A percentile compares a stretch with the other conserved stretches of the same genome.
phyloP scores from a whole-genome alignment of 768 basidiomycete genomes.

The Gymnopilus junonius region DNA sequence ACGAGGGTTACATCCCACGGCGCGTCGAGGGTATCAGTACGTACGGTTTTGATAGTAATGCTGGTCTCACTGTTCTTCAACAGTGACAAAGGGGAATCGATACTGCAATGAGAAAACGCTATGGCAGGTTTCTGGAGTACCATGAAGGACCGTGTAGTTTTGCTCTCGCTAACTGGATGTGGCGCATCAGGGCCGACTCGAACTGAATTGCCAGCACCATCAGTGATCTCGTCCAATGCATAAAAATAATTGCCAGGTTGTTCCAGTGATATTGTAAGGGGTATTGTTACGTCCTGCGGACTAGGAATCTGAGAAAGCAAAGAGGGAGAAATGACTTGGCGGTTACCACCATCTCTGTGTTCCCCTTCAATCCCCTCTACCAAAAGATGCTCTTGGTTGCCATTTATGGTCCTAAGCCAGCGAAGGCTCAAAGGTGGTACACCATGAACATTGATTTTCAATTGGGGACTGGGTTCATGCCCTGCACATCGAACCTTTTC shows the following conservation, averaged over 20 bases:
- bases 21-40: constrained; percentile 63
- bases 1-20: constrained; percentile 70
- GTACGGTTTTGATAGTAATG: constrained; percentile 55
- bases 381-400: constrained; percentile 68
- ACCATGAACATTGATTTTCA: constrained; percentile 70
- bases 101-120: constrained; percentile 75
- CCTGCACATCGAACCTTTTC: constrained; percentile 71
- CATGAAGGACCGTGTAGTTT: constrained; percentile 61
- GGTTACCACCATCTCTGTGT: constrained; percentile 29
- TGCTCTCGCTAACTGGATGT: constrained; percentile 40
- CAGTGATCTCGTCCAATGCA: constrained; percentile 80
- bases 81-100: constrained; percentile 70
- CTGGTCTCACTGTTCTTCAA: constrained; percentile 70
- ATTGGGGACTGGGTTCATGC: constrained; percentile 56
- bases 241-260: constrained; percentile 72
- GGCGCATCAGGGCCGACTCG: constrained; percentile 41
- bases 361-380: constrained; percentile 85
- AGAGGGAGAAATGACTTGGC: constrained; percentile 2
- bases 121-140: constrained; percentile 75
- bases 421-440: constrained; percentile 78
- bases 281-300: constrained; percentile 68
- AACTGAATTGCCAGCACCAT: constrained; percentile 81
- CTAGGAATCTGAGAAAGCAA: constrained; percentile 22
- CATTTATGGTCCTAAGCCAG: constrained; percentile 75
- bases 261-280: constrained; percentile 66